These are phyloP conservation scores for Ceratocystis eucalypticola DNA, from an alignment of 2,329 filamentous ascomycete genomes.

Conservation along the genomic window DNA sequence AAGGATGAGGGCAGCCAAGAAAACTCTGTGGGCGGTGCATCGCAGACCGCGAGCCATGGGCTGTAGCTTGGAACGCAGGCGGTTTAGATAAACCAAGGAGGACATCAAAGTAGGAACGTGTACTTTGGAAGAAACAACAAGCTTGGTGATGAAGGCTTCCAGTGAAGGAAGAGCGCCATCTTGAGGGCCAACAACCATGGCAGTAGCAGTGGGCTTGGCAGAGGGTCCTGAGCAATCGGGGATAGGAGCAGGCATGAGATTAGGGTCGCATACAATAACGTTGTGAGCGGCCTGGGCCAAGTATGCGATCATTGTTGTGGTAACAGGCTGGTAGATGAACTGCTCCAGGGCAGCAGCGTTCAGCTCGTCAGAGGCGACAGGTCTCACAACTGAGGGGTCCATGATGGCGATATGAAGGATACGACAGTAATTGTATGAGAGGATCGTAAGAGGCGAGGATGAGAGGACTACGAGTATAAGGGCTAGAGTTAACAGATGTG, in stretches of 20 bases:
- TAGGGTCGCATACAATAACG: constrained; percentile 66
- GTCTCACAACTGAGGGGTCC: constrained; percentile 20
- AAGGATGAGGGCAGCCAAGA: constrained; percentile 72
- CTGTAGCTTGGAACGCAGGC: constrained; percentile 72
- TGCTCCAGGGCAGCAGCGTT: constrained; percentile 66
- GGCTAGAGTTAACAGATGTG: not conserved
- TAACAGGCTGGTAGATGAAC: constrained; percentile 67
- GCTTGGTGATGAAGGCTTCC: constrained; percentile 79
- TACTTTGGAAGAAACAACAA: constrained; percentile 86
- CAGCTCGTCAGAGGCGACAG: constrained; percentile 39
- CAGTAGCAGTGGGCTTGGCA: constrained; percentile 38
- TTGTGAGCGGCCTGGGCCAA: constrained; percentile 59
- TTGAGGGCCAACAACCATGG: constrained; percentile 34
- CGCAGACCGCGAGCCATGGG: constrained; percentile 91
- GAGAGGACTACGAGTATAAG: not conserved
- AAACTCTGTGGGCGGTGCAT: constrained; percentile 95
- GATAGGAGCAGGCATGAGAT: constrained; percentile 36
- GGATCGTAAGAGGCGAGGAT: not conserved
- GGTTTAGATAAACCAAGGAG: constrained; percentile 80
- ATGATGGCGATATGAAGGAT: constrained; percentile 3
- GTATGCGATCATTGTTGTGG: constrained; percentile 62
- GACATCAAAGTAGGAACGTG: constrained; percentile 97
- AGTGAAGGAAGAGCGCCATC: constrained; percentile 58
- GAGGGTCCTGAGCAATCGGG: constrained; percentile 22
- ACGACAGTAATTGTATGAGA: too few relatives aligned